Percentiles rank a stretch among this genome's conserved stretches.
Conservation (phyloP, 2,329 filamentous ascomycete genomes). For the Dactylellina haptotyla region DNA sequence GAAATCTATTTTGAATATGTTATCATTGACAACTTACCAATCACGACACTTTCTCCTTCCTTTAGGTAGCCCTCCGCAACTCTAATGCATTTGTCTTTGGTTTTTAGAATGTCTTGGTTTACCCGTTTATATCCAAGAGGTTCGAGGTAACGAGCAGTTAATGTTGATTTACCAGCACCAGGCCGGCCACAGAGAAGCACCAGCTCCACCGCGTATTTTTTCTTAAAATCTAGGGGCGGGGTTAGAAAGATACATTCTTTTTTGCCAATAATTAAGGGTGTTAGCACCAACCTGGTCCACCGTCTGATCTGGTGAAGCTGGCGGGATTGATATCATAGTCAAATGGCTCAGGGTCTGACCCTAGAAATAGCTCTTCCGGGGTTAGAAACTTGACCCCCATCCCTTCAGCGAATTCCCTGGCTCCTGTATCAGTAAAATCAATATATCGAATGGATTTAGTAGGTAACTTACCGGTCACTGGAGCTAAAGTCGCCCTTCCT, state of each 20-base stretch:
- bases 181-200: slow-evolving; percentile 89
- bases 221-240: slow-evolving; percentile 62
- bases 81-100: slow-evolving; percentile 75
- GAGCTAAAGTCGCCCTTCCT: slow-evolving; percentile 61
- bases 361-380: slow-evolving; percentile 90
- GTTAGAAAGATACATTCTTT: slow-evolving; percentile 6
- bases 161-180: slow-evolving; percentile 90
- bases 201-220: slow-evolving; percentile 75
- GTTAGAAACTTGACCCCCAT: slow-evolving; percentile 82
- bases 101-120: slow-evolving; percentile 90
- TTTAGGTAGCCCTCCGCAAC: slow-evolving; percentile 72
- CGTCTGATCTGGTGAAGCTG: slow-evolving; percentile 59
- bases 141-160: slow-evolving; percentile 81
- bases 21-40: slow-evolving; percentile 69
- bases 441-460: neutral
- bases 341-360: slow-evolving; percentile 73
- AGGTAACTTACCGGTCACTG: slow-evolving; percentile 52
- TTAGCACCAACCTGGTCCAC: slow-evolving; percentile 17
- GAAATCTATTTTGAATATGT: neutral
- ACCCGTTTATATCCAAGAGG: slow-evolving; percentile 83
- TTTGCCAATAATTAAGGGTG: neutral
- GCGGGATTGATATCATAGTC: slow-evolving; percentile 76
- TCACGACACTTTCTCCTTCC: slow-evolving; percentile 74
- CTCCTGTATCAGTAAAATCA: slow-evolving; percentile 41
- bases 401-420: slow-evolving; percentile 84